Conservation (phyloP, 805 yeast genomes). For the Scheffersomyces lignosus region DNA sequence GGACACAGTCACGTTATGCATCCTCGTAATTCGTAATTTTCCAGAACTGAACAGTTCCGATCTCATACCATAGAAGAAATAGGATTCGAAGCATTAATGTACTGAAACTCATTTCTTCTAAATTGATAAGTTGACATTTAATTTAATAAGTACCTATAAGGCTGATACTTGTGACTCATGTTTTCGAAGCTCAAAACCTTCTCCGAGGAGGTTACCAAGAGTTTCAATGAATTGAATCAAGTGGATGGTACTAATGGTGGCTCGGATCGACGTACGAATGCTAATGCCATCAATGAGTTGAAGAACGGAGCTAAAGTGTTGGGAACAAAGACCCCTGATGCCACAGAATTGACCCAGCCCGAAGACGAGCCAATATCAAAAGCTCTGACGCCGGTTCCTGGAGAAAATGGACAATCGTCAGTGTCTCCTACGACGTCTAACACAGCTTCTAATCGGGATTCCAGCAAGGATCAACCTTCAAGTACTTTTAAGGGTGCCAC, state of each 20-base stretch:
- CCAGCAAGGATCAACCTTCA: background rate
- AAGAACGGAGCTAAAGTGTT: slow-evolving; percentile 36
- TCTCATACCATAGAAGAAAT: too few species aligned
- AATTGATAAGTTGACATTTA: too few species aligned
- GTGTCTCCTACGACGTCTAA: background rate
- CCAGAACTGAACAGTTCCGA: too few species aligned
- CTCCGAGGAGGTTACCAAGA: slow-evolving; percentile 47
- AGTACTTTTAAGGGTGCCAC: background rate
- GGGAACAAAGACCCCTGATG: slow-evolving; percentile 47
- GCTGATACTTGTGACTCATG: too few species aligned
- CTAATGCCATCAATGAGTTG: slow-evolving; percentile 23
- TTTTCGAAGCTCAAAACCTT: slow-evolving; percentile 42
- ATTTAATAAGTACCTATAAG: too few species aligned
- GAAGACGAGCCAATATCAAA: slow-evolving; percentile 33
- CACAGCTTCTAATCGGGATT: background rate
- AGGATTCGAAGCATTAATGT: too few species aligned
- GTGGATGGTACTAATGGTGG: slow-evolving; percentile 7
- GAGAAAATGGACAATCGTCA: background rate
- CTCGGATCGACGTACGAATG: slow-evolving; percentile 5
- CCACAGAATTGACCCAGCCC: slow-evolving; percentile 47
- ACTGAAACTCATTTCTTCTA: too few species aligned
- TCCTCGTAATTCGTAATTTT: too few species aligned
- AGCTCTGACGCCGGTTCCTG: slow-evolving; percentile 7
- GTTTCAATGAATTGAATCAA: slow-evolving; percentile 33
- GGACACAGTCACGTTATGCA: too few species aligned